phyloP scores from a whole-genome alignment of 2,329 filamentous ascomycete species.

The Sclerotinia sclerotiorum region DNA sequence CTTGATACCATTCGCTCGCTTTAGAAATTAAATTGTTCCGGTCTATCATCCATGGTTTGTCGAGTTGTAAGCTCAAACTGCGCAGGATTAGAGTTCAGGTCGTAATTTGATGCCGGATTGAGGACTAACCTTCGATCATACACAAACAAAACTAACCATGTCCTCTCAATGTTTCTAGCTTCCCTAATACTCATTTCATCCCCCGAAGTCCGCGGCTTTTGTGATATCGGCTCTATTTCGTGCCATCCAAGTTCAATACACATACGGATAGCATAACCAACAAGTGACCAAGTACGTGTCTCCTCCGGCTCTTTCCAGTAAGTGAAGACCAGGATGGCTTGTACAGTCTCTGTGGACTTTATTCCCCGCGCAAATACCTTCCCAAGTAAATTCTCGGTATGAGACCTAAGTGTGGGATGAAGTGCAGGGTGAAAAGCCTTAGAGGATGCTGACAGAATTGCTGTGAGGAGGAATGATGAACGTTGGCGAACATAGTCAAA shows the following conservation, averaged over 20 bases:
- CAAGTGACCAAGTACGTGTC: slow-evolving; percentile 43
- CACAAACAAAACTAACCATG: slow-evolving; percentile 45
- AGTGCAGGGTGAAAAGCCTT: slow-evolving; percentile 43
- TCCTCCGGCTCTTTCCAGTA: slow-evolving; percentile 48
- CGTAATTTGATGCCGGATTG: not conserved
- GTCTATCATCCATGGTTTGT: slow-evolving; percentile 47
- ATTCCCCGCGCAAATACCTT: slow-evolving; percentile 40
- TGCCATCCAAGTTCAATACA: slow-evolving; percentile 46
- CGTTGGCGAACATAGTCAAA: slow-evolving; percentile 42
- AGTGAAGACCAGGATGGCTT: slow-evolving; percentile 44
- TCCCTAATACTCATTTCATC: slow-evolving; percentile 29
- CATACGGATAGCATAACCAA: slow-evolving; percentile 46
- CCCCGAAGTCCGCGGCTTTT: slow-evolving; percentile 20
- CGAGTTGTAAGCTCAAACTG: slow-evolving; percentile 46
- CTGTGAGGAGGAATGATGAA: slow-evolving; percentile 43
- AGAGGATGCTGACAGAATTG: slow-evolving; percentile 41
- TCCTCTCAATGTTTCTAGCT: slow-evolving; percentile 42
- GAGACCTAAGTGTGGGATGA: slow-evolving; percentile 37
- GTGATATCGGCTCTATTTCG: slow-evolving; percentile 28
- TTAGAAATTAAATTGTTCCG: slow-evolving; percentile 43
- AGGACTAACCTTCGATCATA: slow-evolving; percentile 44
- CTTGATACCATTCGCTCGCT: slow-evolving; percentile 42
- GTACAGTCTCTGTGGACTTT: slow-evolving; percentile 44
- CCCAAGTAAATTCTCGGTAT: slow-evolving; percentile 40
- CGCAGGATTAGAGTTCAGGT: not conserved